Percentiles rank a stretch among this genome's conserved stretches.
Conservation (phyloP, 208 protist genomes). For the Acanthamoeba healyi region DNA sequence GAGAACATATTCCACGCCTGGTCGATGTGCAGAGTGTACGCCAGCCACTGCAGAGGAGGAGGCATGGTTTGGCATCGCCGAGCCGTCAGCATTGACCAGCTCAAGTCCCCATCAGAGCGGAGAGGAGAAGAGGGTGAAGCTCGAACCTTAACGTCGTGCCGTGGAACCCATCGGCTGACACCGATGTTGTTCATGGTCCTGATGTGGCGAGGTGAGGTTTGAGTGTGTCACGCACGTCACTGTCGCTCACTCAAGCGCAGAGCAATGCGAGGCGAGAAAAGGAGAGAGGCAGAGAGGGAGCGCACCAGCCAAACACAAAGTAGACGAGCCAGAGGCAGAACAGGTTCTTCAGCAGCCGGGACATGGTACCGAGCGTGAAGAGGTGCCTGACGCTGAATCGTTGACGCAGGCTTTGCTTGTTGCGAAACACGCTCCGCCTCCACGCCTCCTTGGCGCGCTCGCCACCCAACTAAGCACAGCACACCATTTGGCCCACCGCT, state of each 20-base stretch:
- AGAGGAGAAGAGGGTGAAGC: neutral
- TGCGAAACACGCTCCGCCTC: too few species aligned
- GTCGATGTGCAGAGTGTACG: constrained; percentile 37
- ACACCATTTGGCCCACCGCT: too few species aligned
- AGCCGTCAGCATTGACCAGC: too few species aligned
- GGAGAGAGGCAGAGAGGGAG: neutral
- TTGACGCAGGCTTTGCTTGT: neutral
- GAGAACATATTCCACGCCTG: constrained; percentile 77
- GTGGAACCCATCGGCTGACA: neutral
- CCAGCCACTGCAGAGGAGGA: neutral
- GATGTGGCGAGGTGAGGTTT: too few species aligned
- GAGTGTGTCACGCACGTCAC: too few species aligned
- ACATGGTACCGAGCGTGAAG: neutral
- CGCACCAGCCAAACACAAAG: constrained; percentile 6
- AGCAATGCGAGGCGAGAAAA: neutral
- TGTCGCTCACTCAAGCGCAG: too few species aligned
- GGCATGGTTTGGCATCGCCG: too few species aligned
- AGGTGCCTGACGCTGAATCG: neutral
- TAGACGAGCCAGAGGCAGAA: constrained; percentile 12
- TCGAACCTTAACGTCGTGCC: neutral
- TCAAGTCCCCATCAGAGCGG: neutral
- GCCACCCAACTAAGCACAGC: too few species aligned
- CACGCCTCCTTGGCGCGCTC: neutral
- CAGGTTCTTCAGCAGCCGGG: neutral
- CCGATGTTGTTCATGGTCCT: constrained; percentile 24